Evolutionary conservation across 768 basidiomycete genomes (phyloP).

Genomic region (Boletellus ananiceps): DNA sequence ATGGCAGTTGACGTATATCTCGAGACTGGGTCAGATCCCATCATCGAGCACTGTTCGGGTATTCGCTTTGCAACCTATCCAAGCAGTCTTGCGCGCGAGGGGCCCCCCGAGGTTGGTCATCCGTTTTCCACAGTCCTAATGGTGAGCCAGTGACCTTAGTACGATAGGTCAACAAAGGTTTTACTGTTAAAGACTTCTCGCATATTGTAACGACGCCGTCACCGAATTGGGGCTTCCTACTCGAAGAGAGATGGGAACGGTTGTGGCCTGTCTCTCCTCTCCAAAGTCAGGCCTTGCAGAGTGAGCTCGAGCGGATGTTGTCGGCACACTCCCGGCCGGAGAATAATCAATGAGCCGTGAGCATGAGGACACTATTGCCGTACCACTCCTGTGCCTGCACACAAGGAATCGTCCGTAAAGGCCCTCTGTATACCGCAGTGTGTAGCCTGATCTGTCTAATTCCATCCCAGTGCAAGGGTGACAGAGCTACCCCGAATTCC

Average conservation of each 20-base stretch:
- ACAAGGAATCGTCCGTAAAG: too few species aligned
- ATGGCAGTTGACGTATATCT: constrained; percentile 60
- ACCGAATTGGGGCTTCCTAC: constrained; percentile 57
- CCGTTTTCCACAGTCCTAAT: neutral
- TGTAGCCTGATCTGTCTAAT: too few species aligned
- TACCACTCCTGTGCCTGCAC: neutral
- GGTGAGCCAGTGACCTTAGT: neutral
- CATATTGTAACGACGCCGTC: constrained; percentile 74
- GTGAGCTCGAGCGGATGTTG: constrained; percentile 20
- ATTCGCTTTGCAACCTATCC: constrained; percentile 70
- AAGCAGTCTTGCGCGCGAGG: constrained; percentile 1
- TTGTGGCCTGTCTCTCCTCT: constrained; percentile 23
- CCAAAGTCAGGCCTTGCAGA: constrained; percentile 11
- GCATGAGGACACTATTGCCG: neutral
- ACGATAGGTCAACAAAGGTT: constrained; percentile 34
- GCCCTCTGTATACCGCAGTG: too few species aligned
- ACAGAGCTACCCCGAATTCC: neutral
- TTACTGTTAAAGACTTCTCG: constrained; percentile 78
- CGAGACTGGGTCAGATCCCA: constrained; percentile 61
- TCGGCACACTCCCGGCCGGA: neutral
- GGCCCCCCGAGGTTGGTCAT: constrained; percentile 14
- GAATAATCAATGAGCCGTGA: neutral
- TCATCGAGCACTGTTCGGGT: constrained; percentile 69
- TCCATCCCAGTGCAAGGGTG: too few species aligned
- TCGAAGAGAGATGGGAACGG: constrained; percentile 11